phyloP scores from a whole-genome alignment of 805 yeast genomes.

The Cyberlindnera samutprakarnensis region DNA sequence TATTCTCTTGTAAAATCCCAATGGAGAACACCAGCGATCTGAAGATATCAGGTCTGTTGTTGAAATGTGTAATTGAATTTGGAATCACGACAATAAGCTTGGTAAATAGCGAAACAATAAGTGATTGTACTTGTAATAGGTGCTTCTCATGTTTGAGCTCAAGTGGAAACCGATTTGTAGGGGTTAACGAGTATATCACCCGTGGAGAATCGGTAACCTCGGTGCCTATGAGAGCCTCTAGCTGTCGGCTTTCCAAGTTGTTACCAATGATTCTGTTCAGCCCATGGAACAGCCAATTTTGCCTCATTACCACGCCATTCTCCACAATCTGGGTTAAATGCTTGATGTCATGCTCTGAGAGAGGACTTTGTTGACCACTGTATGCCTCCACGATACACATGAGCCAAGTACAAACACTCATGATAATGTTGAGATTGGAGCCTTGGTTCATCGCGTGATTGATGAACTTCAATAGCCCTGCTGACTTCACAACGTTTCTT shows the following conservation, averaged over 20 bases:
- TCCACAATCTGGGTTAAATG: slow-evolving; percentile 31
- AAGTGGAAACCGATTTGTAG: slow-evolving; percentile 1
- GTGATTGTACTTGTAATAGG: slow-evolving; percentile 33
- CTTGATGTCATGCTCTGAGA: slow-evolving; percentile 19
- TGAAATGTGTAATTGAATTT: slow-evolving; percentile 15
- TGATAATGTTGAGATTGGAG: slow-evolving; percentile 45
- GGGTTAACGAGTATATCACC: slow-evolving; percentile 10
- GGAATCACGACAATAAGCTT: slow-evolving; percentile 21
- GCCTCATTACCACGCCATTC: slow-evolving; percentile 30
- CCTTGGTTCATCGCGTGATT: slow-evolving; percentile 38
- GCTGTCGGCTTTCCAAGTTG: slow-evolving; percentile 33
- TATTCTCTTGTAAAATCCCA: slow-evolving; percentile 27
- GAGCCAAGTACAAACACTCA: slow-evolving; percentile 29
- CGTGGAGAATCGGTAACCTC: slow-evolving; percentile 7
- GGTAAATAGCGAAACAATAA: slow-evolving; percentile 44
- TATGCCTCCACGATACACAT: slow-evolving; percentile 1
- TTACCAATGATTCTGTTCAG: slow-evolving; percentile 48
- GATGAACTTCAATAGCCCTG: slow-evolving; percentile 24
- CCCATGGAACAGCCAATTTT: slow-evolving; percentile 42
- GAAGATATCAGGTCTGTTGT: slow-evolving; percentile 19
- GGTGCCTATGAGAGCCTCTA: slow-evolving; percentile 36
- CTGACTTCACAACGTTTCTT: slow-evolving; percentile 1
- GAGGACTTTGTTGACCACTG: background rate
- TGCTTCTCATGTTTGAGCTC: slow-evolving; percentile 35
- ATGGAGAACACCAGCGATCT: slow-evolving; percentile 13